These are phyloP conservation scores for Vitis cinerea DNA, from an alignment of 164 flowering plant genomes.

Conservation along the genomic window DNA sequence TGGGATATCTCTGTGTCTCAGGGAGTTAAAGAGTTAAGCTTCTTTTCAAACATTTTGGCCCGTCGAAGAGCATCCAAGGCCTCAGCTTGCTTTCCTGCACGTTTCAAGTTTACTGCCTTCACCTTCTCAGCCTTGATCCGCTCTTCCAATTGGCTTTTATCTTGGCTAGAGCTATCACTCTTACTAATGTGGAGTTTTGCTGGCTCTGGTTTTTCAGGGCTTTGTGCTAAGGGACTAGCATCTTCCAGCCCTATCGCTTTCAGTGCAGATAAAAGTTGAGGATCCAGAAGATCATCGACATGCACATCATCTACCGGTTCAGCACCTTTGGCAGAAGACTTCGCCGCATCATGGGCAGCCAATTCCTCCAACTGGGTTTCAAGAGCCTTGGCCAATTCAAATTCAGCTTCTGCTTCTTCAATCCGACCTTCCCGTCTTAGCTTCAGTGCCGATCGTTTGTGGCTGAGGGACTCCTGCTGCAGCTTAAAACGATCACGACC, in stretches of 20 bases:
- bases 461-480: slow-evolving; percentile 85
- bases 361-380: slow-evolving; percentile 72
- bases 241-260: slow-evolving; percentile 69
- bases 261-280: slow-evolving; percentile 83
- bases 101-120: slow-evolving; percentile 76
- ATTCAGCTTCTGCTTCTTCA: slow-evolving; percentile 84
- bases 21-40: slow-evolving; percentile 45
- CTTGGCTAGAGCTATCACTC: slow-evolving; percentile 30
- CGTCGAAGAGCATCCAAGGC: slow-evolving; percentile 84
- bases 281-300: slow-evolving; percentile 88
- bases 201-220: slow-evolving; percentile 31
- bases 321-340: slow-evolving; percentile 16
- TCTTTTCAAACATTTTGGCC: slow-evolving; percentile 79
- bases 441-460: slow-evolving; percentile 84
- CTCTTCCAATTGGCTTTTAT: slow-evolving; percentile 60
- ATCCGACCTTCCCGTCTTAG: slow-evolving; percentile 80
- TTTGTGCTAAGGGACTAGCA: slow-evolving; percentile 20
- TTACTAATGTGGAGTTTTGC: slow-evolving; percentile 16
- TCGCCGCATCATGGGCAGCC: slow-evolving; percentile 23
- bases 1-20: slow-evolving; percentile 2
- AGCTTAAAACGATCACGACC: slow-evolving; percentile 82
- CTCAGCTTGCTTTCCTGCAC: slow-evolving; percentile 81
- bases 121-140: slow-evolving; percentile 81
- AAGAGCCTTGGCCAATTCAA: slow-evolving; percentile 76
- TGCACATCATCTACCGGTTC: slow-evolving; percentile 43